Base-by-base conservation (phyloP, 2,329 filamentous ascomycete species). In the Fusarium haematococcum region DNA sequence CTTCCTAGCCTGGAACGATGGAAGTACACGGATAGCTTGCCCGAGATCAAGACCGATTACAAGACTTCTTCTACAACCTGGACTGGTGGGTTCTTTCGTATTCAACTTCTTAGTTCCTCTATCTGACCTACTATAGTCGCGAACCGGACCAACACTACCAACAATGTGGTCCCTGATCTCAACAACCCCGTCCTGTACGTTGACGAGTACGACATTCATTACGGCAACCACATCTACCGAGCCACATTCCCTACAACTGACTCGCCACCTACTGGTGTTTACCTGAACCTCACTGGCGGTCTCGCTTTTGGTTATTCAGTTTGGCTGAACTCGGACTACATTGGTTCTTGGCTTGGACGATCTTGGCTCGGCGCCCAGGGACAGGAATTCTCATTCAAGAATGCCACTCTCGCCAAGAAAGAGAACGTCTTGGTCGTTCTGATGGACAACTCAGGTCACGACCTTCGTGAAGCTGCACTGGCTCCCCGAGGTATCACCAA, bases 381-480 rank as follows among this genome's bases (percentile, higher is more conserved):
- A 2, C 75, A 82, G 4, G 83, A 84, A 0, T 83, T 91, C 23
- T 85, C 86, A 0, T 90, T 91, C 77, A 78, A 82, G 48, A 88
- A 88, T 57, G 84, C 83, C 4, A 87, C 85, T 2, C 73, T 89
- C 0, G 79, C 81, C 43, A 72, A 80, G 1, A 81, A 82, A 1
- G 72, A 84, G 0, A 89, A 90, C 65, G 79, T 87, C 3, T 82
- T 91, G 7, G 84, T 90, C n/a, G 80, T 91, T 5, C 82, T 91
- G 27, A 87, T 90, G 79, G 88, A 92, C 75, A 86, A 91, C 80
- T 89, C 88, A 20, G 90, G 90, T 11, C 88, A 91, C 75, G 89
- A 91, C 59, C 84, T 89, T 30, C 86, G 85, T 0, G 83, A 83
- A 2, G 84, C 82, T 1, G 87, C 87, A 6, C 81, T 85, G 5